phyloP scores from a whole-genome alignment of 345 rosid species.

The Crucihimalaya himalaica region DNA sequence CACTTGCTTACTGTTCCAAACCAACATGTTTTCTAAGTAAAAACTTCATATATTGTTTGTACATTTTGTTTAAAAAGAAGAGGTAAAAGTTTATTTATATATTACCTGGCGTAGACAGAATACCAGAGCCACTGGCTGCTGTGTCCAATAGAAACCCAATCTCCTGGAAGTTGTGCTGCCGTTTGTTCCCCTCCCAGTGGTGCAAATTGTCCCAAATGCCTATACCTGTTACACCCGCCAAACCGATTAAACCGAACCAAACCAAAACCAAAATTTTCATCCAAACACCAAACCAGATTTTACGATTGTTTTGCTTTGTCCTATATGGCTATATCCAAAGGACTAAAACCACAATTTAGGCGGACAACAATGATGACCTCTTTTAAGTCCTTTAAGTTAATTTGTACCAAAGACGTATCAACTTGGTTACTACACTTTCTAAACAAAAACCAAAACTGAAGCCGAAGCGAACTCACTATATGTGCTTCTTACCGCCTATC shows the following conservation, averaged over 20 bases:
- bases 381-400: background rate
- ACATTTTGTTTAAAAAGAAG: background rate
- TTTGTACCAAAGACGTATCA: background rate
- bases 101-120: constrained; percentile 88
- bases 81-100: background rate
- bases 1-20: constrained; percentile 75
- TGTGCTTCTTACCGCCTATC: no score
- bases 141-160: constrained; percentile 92
- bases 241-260: background rate
- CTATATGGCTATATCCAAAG: background rate
- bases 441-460: background rate
- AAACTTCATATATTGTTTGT: background rate
- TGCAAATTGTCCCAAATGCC: constrained; percentile 93
- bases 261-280: background rate
- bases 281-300: background rate
- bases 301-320: background rate
- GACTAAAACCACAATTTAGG: background rate
- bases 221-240: constrained; percentile 54
- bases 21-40: background rate
- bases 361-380: background rate
- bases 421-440: background rate
- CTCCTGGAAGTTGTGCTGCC: constrained; percentile 97
- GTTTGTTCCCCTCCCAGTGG: constrained; percentile 99
- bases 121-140: constrained; percentile 98
- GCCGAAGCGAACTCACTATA: no score